Evolutionary conservation across 768 basidiomycete species (phyloP).

Genomic region (Mycena indigotica): DNA sequence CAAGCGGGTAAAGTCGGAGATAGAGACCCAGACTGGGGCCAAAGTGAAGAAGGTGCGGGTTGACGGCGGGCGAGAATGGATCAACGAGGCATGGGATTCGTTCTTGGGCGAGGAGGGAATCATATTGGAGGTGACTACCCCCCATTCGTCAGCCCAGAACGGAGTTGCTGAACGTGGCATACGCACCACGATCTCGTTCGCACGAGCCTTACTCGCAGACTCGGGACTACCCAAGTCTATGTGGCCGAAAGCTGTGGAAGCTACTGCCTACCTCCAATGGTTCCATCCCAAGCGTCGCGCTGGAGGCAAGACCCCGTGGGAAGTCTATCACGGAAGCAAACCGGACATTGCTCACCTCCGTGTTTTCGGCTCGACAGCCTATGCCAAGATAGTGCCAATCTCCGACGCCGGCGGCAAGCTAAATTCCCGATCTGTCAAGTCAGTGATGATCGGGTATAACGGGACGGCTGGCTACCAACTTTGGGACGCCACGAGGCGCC

Average conservation of each 20-base stretch:
- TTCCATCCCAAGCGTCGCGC: constrained; percentile 8
- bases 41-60: not conserved
- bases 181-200: constrained; percentile 28
- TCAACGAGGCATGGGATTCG: not conserved
- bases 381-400: constrained; percentile 24
- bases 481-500: constrained; percentile 8
- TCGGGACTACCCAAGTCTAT: constrained; percentile 23
- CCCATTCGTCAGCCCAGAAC: constrained; percentile 35
- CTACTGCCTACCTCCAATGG: constrained; percentile 23
- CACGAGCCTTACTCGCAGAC: constrained; percentile 26
- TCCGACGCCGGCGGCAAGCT: constrained; percentile 12
- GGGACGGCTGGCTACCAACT: constrained; percentile 25
- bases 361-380: constrained; percentile 35
- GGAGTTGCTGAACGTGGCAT: constrained; percentile 33
- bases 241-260: constrained; percentile 20
- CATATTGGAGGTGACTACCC: constrained; percentile 25
- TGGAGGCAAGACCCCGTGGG: constrained; percentile 16
- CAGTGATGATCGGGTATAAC: constrained; percentile 26
- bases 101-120: constrained; percentile 1
- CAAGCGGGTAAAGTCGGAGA: not conserved
- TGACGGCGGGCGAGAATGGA: constrained; percentile 7
- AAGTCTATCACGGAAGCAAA: constrained; percentile 17
- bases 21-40: constrained; percentile 9
- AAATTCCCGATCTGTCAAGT: constrained; percentile 18
- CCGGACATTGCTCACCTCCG: constrained; percentile 33